Base-by-base conservation (phyloP, 352 stramenopile genomes). In the Globisporangium nagaii region DNA sequence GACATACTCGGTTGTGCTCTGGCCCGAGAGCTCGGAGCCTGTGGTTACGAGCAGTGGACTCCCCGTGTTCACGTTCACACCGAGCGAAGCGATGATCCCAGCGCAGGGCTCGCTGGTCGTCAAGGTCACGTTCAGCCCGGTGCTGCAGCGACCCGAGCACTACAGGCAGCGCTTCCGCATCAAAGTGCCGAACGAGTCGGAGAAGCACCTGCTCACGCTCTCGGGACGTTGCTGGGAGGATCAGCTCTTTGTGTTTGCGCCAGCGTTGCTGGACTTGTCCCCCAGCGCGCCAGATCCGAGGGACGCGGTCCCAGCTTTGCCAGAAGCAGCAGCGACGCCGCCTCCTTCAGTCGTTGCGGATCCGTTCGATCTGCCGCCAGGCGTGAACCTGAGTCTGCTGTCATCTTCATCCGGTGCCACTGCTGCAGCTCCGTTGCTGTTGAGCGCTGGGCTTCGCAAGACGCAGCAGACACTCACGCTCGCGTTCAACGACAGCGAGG, bases 161-260 rank as follows among this genome's bases (percentile, higher is more conserved):
- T 93, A 91, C 55, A 49, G 42, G 1, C 63, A 74, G 43, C 54
- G 68, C 30, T 88, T 73, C 32, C 70, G 73, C 7, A 74, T 95
- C 34, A 65, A 84, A 43, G 82, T 92, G 2, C 80, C 84, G 0
- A 91, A 91, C 53, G 77, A 90, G 45, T 79, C 64, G 4, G 81
- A 95, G 42, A 67, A 73, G 1, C 75, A 93, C 53, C 20, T 89
- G 4, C 32, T 90, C 1, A 60, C 49, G 15, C 27, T 85, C 8
- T 65, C 71, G n/a, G 80, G 79, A 1, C 70, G 79, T 0, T 90
- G 82, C 57, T 91, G 82, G 78, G 82, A 91, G 52, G 81, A 86
- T 34, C 82, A 95, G 36, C 49, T 92, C 3, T 93, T 89, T 53
- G 66, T 88, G 7, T 80, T 78, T 32, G 69, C 66, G 17, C 54